Conservation (phyloP, 495 filamentous ascomycete genomes). For the Penicillium desertorum region DNA sequence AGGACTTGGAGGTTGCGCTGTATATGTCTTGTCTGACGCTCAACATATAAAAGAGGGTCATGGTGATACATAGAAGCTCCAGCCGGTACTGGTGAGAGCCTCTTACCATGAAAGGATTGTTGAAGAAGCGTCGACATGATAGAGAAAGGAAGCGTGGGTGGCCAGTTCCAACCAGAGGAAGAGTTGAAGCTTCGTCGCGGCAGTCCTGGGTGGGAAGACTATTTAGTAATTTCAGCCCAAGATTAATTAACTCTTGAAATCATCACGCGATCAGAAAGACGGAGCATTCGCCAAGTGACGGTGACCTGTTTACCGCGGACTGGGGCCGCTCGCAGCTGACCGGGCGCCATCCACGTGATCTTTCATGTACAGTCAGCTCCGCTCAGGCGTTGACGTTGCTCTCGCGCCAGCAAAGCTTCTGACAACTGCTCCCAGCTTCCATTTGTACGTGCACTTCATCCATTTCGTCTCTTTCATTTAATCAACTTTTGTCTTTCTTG, state of each 20-base stretch:
- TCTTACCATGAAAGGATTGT: conserved; percentile 25
- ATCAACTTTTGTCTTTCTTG: conserved; percentile 21
- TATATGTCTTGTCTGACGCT: conserved; percentile 53
- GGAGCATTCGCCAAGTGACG: conserved; percentile 27
- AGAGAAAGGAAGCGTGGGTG: conserved; percentile 3
- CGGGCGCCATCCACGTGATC: conserved; percentile 28
- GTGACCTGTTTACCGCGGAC: conserved; percentile 16
- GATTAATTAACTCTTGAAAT: conserved; percentile 19
- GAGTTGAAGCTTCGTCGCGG: not conserved
- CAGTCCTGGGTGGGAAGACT: not conserved
- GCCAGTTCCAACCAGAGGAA: not conserved
- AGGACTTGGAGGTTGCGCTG: conserved; percentile 75
- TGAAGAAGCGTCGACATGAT: conserved; percentile 38
- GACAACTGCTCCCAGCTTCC: conserved; percentile 36
- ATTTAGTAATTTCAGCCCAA: conserved; percentile 9
- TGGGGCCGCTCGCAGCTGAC: conserved; percentile 14
- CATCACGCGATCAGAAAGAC: conserved; percentile 21
- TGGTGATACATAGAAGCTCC: conserved; percentile 34
- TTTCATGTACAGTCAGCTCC: conserved; percentile 26
- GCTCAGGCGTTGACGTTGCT: conserved; percentile 42
- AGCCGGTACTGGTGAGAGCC: conserved; percentile 30
- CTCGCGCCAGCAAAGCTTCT: conserved; percentile 41
- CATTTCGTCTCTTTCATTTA: conserved; percentile 24
- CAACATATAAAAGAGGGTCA: conserved; percentile 44
- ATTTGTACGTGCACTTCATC: conserved; percentile 28